Base-by-base conservation (phyloP, 352 stramenopile species). In the Globisporangium recalcitrans region DNA sequence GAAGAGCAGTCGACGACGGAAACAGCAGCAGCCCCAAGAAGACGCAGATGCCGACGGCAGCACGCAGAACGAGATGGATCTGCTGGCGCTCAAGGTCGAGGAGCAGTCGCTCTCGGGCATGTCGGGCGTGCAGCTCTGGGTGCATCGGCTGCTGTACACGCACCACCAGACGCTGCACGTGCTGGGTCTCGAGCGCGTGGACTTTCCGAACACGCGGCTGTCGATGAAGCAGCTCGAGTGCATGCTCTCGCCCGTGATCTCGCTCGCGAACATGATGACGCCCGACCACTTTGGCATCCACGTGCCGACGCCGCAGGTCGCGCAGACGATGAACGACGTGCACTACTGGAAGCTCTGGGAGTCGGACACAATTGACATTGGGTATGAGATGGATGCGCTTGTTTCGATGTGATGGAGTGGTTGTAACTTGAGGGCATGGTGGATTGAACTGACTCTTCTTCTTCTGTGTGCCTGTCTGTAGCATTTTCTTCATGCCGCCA, bases 281-380 rank as follows among this genome's bases (percentile, higher is more conserved):
- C 73, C 80, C 1, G 70, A 79, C 10, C 82, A 91, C 51, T 91
- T 91, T 63, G 82, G 82, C 8, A 90, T 91, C 54, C 80, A 81
- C 56, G 75, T 82, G 46, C 82, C 82, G 1, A 83, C 82, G 22
- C 75, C 78, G 6, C 66, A 85, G 60, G 80, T 91, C 65, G 82
- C 82, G 22, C 55, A 55, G 38, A 89, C 78, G 9, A 91, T 91
- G 80, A 85, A 64, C 22, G 80, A 91, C 55, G 81, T 93, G 22
- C 84, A 92, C 65, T 93, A 93, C 60, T 91, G 82, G 80, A 93
- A 91, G 66, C 73, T 93, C 3, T 93, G 81, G 82, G 82, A 93
- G 52, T 88, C 77, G 3, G 85, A 93, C 53, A 87, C 73, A 16
- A 91, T 93, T 52, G 82, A 89, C 66, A 88, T 93, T 62, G 85